Evolutionary conservation across 192 early-diverging fungal genomes (phyloP).

Genomic region (Thamnidium elegans): DNA sequence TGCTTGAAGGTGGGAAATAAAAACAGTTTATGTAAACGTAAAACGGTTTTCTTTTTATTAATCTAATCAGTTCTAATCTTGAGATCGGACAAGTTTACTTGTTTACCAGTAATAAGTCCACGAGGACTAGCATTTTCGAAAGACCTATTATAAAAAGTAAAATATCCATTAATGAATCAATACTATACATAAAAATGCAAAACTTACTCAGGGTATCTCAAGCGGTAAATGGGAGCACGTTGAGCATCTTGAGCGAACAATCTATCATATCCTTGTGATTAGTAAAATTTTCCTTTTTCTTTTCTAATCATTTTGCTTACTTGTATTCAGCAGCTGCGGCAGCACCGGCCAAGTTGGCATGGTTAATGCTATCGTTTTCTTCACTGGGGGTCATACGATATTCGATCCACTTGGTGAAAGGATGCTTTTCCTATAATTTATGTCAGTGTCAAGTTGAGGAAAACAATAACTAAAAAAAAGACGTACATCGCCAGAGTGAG

Average conservation of each 20-base stretch:
- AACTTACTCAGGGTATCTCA: constrained; percentile 39
- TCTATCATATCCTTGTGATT: constrained; percentile 1
- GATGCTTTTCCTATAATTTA: constrained; percentile 30
- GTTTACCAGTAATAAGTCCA: constrained; percentile 18
- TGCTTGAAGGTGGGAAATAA: no score
- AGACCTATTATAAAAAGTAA: constrained; percentile 12
- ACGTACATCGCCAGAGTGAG: constrained; percentile 27
- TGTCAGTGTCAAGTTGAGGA: no score
- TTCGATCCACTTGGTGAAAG: constrained; percentile 35
- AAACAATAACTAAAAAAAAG: no score
- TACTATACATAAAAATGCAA: no score
- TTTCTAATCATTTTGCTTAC: background rate
- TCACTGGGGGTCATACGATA: constrained; percentile 27
- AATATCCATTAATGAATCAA: background rate
- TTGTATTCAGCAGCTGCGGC: constrained; percentile 17
- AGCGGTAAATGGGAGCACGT: constrained; percentile 29
- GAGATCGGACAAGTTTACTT: constrained; percentile 29
- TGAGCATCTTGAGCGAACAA: constrained; percentile 32
- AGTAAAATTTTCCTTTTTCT: background rate
- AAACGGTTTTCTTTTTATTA: no score
- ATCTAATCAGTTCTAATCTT: constrained; percentile 27
- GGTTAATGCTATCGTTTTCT: constrained; percentile 26
- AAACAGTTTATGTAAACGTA: no score
- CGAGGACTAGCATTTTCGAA: constrained; percentile 34
- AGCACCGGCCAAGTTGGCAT: constrained; percentile 17